A percentile compares a stretch with the other conserved stretches of the same genome.
phyloP scores from a whole-genome alignment of 2,329 filamentous ascomycete genomes.

The Aphanoascus verrucosus region DNA sequence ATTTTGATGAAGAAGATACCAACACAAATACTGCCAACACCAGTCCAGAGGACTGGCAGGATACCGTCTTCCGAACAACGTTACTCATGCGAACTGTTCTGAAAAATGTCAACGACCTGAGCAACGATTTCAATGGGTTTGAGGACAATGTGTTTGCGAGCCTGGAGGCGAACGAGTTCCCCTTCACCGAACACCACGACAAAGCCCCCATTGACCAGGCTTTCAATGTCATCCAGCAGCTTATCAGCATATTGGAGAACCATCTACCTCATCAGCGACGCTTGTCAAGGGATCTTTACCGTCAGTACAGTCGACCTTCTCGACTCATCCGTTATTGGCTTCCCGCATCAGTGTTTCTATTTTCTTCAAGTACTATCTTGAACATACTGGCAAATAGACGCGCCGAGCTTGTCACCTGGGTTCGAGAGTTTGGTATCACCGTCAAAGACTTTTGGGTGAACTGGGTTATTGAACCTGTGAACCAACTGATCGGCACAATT shows the following conservation, averaged over 20 bases:
- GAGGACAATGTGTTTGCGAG: slow-evolving; percentile 46
- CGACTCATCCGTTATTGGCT: slow-evolving; percentile 78
- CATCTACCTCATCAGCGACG: slow-evolving; percentile 57
- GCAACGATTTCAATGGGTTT: slow-evolving; percentile 45
- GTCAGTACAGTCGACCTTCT: slow-evolving; percentile 63
- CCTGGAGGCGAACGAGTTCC: slow-evolving; percentile 48
- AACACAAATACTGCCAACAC: slow-evolving; percentile 38
- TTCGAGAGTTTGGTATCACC: slow-evolving; percentile 67
- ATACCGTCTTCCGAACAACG: slow-evolving; percentile 67
- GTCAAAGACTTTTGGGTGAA: slow-evolving; percentile 86
- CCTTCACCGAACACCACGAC: slow-evolving; percentile 34
- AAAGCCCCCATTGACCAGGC: slow-evolving; percentile 18
- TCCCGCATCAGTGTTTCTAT: slow-evolving; percentile 56
- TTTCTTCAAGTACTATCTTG: slow-evolving; percentile 81
- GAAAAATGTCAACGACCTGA: slow-evolving; percentile 55
- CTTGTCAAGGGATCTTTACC: slow-evolving; percentile 47
- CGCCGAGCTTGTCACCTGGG: slow-evolving; percentile 69
- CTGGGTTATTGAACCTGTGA: slow-evolving; percentile 80
- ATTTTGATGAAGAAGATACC: slow-evolving; percentile 49
- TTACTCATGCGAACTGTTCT: slow-evolving; percentile 79
- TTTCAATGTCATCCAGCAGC: slow-evolving; percentile 25
- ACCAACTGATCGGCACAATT: slow-evolving; percentile 80
- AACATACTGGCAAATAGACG: slow-evolving; percentile 63
- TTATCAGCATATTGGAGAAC: slow-evolving; percentile 51
- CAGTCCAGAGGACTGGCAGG: slow-evolving; percentile 51